Percentiles rank a stretch among this genome's conserved stretches.
phyloP scores from a whole-genome alignment of 495 filamentous ascomycete species.

The Hyaloscypha variabilis region DNA sequence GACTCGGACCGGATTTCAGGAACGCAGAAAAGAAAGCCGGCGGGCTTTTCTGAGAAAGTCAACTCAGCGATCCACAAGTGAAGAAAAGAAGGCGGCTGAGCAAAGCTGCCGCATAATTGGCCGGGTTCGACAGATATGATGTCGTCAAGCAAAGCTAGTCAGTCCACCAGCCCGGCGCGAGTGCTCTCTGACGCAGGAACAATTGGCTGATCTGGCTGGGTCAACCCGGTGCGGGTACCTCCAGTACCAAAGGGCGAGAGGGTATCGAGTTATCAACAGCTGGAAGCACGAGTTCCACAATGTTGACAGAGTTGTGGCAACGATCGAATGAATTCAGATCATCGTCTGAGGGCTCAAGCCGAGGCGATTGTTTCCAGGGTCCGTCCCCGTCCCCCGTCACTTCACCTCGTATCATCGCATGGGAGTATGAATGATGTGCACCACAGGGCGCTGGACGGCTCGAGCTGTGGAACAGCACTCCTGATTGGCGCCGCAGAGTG shows the following conservation, averaged over 20 bases:
- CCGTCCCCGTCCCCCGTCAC: too few species aligned
- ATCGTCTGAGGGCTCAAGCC: not conserved
- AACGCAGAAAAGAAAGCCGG: not conserved
- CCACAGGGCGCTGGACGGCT: not conserved
- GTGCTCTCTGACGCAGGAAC: not conserved
- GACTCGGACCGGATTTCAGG: not conserved
- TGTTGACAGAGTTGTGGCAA: not conserved
- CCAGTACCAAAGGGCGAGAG: not conserved
- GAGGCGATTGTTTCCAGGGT: not conserved
- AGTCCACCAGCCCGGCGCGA: not conserved
- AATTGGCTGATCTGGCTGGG: not conserved
- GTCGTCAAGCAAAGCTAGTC: not conserved
- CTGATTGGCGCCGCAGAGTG: not conserved
- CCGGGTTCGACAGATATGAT: not conserved
- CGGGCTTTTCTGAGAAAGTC: not conserved
- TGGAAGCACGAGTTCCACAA: too few species aligned
- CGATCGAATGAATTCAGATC: not conserved
- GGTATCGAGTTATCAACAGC: too few species aligned
- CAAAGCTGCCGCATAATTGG: constrained; percentile 5
- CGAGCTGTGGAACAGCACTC: not conserved
- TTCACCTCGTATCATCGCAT: too few species aligned
- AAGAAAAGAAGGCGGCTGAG: constrained; percentile 1
- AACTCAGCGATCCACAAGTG: not conserved
- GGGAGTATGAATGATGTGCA: not conserved
- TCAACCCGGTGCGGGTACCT: not conserved